Percentiles rank a stretch among this genome's conserved stretches.
Conservation (phyloP, 768 basidiomycete genomes). For the Agaricus sinodeliciosus region DNA sequence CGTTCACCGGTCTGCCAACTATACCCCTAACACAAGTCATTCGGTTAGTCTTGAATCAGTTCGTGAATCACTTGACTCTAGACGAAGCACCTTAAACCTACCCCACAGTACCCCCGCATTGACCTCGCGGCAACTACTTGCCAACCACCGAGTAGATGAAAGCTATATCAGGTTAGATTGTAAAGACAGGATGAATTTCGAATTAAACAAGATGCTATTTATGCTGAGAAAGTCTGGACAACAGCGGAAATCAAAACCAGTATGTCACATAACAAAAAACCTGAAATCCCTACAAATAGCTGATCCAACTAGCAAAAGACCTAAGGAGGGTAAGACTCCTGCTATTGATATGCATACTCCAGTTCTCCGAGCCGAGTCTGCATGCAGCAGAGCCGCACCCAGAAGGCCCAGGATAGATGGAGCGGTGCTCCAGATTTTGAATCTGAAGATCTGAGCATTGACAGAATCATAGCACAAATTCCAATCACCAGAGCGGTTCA, state of each 20-base stretch:
- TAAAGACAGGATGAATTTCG: neutral
- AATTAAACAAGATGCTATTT: neutral
- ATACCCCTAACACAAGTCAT: slow-evolving; percentile 41
- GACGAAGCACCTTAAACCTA: slow-evolving; percentile 14
- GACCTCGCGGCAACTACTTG: slow-evolving; percentile 35
- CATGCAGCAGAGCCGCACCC: neutral
- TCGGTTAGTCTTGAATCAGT: slow-evolving; percentile 33
- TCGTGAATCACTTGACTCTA: neutral
- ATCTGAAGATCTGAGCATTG: neutral
- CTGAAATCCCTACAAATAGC: too few species aligned
- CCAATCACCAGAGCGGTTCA: slow-evolving; percentile 58
- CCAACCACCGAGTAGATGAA: slow-evolving; percentile 21
- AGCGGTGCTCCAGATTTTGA: neutral
- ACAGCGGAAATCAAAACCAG: too few species aligned
- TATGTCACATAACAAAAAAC: too few species aligned
- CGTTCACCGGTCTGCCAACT: slow-evolving; percentile 37
- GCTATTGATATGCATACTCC: too few species aligned
- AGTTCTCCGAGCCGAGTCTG: neutral
- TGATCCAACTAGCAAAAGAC: too few species aligned
- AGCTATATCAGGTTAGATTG: slow-evolving; percentile 13
- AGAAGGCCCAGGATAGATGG: too few species aligned
- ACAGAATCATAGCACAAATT: too few species aligned
- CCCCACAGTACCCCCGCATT: slow-evolving; percentile 49
- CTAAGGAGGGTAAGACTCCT: too few species aligned
- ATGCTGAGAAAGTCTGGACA: slow-evolving; percentile 15